Evolutionary conservation across 305 asterid genomes (phyloP).

Genomic region (Fraxinus ornus): DNA sequence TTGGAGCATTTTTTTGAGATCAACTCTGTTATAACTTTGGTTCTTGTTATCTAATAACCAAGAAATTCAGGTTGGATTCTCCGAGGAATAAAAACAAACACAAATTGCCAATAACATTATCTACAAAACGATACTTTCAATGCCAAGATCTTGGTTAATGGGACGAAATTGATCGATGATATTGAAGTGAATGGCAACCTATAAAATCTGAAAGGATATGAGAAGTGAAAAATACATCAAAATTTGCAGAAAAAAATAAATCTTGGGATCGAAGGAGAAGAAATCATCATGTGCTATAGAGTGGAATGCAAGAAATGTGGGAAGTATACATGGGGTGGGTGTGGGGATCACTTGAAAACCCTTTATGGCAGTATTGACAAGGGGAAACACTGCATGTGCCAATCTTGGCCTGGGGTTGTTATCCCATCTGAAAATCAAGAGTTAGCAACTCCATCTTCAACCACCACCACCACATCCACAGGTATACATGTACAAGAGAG

Average conservation of each 20-base stretch:
- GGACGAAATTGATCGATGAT: constrained; percentile 26
- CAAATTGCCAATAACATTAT: neutral
- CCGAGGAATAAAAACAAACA: neutral
- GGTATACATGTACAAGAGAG: neutral
- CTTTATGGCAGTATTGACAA: constrained; percentile 46
- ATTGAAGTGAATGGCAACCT: constrained; percentile 27
- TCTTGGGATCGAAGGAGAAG: neutral
- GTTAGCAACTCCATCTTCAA: constrained; percentile 23
- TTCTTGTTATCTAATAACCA: neutral
- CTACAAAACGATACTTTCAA: constrained; percentile 21
- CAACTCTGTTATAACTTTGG: neutral
- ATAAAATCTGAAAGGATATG: constrained; percentile 6
- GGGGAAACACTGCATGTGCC: constrained; percentile 71
- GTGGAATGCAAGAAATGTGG: constrained; percentile 69
- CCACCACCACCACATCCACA: constrained; percentile 22
- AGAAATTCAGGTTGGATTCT: neutral
- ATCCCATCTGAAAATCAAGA: constrained; percentile 32
- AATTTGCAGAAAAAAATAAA: neutral
- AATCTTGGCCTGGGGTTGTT: constrained; percentile 72
- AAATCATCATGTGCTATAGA: constrained; percentile 49
- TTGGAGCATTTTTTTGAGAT: too few relatives aligned
- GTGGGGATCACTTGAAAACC: constrained; percentile 55
- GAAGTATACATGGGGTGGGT: constrained; percentile 62
- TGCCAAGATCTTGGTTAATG: neutral
- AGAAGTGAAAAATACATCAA: constrained; percentile 3